A percentile compares a stretch with the other conserved stretches of the same genome.
Conservation (phyloP, 768 basidiomycete species). For the Lactifluus rugatus region DNA sequence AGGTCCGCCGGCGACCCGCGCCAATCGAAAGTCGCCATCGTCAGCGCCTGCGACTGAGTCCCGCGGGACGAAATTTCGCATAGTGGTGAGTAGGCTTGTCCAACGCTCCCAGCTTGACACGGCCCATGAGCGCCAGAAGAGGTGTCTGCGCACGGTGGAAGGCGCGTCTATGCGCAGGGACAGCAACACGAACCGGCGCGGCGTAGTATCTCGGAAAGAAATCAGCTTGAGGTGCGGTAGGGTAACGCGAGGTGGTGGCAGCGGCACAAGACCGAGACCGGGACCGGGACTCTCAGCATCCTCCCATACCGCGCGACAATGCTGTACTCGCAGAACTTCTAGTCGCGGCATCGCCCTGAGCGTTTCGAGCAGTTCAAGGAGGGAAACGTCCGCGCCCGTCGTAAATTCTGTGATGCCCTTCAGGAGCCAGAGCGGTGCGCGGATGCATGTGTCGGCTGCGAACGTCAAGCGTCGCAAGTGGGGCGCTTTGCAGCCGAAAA, state of each 20-base stretch:
- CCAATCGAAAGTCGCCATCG: neutral
- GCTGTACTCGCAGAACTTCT: constrained; percentile 5
- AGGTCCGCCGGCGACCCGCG: neutral
- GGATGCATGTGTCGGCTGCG: constrained; percentile 4
- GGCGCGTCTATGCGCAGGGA: constrained; percentile 2
- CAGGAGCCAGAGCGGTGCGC: constrained; percentile 10
- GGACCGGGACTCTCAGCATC: neutral
- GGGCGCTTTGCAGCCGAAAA: constrained; percentile 9
- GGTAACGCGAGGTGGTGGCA: neutral
- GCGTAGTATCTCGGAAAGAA: constrained; percentile 11
- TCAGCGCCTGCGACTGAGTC: neutral
- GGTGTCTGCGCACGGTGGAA: constrained; percentile 3
- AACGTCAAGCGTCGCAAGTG: constrained; percentile 5
- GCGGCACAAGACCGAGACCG: too few relatives aligned
- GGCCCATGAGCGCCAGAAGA: constrained; percentile 14
- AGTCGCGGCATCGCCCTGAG: constrained; percentile 9
- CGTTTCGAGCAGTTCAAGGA: neutral
- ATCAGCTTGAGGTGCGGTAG: constrained; percentile 3
- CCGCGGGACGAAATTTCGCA: constrained; percentile 5
- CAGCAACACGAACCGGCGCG: constrained; percentile 11
- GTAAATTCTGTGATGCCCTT: constrained; percentile 4
- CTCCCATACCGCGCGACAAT: constrained; percentile 14
- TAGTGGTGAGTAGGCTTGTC: neutral
- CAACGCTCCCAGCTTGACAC: constrained; percentile 11
- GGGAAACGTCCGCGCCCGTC: neutral